Conservation (phyloP, 179 eudicot genomes). For the Carnegiea gigantea region DNA sequence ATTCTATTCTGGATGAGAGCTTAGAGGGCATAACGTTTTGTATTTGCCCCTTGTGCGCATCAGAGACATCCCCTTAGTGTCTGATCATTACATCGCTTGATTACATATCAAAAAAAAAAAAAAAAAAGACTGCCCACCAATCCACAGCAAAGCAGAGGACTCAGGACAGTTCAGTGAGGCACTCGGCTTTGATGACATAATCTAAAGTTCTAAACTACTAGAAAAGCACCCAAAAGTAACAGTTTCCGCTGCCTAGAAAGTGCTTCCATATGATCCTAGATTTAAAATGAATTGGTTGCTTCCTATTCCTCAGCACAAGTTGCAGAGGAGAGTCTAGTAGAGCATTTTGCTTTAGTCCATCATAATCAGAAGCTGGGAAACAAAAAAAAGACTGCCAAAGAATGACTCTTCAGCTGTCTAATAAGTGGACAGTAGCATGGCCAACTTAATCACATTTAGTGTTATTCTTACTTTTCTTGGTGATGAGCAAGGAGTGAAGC, state of each 20-base stretch:
- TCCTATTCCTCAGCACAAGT: background rate
- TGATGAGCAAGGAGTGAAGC: conserved; percentile 77
- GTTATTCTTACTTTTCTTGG: conserved; percentile 73
- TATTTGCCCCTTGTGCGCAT: too few species aligned
- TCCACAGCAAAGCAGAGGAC: background rate
- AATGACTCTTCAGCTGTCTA: background rate
- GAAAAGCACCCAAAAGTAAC: background rate
- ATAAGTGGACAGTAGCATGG: background rate
- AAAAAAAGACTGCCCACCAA: background rate
- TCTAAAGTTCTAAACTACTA: background rate
- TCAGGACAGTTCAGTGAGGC: background rate
- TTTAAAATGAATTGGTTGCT: background rate
- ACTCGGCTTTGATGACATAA: background rate
- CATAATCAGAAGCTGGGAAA: background rate
- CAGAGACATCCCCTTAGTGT: too few species aligned
- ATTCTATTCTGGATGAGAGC: too few species aligned
- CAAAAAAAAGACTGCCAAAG: background rate
- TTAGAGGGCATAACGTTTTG: too few species aligned
- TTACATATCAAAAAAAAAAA: too few species aligned
- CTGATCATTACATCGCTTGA: too few species aligned
- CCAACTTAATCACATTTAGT: background rate
- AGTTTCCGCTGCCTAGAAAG: background rate
- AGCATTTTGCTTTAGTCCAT: background rate
- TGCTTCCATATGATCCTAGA: background rate
- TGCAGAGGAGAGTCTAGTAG: background rate